phyloP scores from a whole-genome alignment of 495 filamentous ascomycete genomes.

The Penicillium cataractarum region DNA sequence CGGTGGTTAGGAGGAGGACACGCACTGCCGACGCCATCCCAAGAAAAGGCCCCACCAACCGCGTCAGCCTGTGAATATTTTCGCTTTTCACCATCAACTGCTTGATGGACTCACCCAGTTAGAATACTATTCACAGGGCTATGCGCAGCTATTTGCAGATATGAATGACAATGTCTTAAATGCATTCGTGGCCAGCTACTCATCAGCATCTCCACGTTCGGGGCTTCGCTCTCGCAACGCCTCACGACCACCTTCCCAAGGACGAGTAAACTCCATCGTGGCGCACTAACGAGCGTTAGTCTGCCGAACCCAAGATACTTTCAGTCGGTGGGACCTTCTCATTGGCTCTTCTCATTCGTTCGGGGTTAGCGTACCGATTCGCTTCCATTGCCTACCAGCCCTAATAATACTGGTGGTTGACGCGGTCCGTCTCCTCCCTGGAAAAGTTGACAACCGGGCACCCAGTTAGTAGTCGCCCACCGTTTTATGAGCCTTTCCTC shows the following conservation, averaged over 20 bases:
- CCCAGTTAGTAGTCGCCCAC: background rate
- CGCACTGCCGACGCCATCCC: constrained; percentile 28
- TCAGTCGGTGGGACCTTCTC: constrained; percentile 15
- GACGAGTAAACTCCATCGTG: background rate
- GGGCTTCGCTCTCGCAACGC: background rate
- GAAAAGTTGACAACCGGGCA: constrained; percentile 24
- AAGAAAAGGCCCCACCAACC: constrained; percentile 28
- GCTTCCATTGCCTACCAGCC: constrained; percentile 12
- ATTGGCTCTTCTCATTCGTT: constrained; percentile 8
- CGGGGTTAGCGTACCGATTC: constrained; percentile 19
- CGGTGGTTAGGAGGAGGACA: constrained; percentile 9
- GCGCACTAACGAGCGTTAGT: constrained; percentile 22
- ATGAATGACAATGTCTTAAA: background rate
- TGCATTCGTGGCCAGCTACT: background rate
- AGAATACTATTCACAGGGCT: background rate
- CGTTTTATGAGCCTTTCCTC: background rate
- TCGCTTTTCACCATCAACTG: background rate
- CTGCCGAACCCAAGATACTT: constrained; percentile 22
- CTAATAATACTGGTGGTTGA: constrained; percentile 25
- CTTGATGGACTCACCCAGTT: constrained; percentile 9
- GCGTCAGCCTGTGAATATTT: constrained; percentile 23
- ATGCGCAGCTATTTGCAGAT: background rate
- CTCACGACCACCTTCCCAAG: background rate
- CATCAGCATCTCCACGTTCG: background rate
- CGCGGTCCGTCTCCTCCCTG: constrained; percentile 22